A percentile compares a stretch with the other conserved stretches of the same genome.
These are phyloP conservation scores for Trypanosoma boissoni DNA, from an alignment of 208 protist genomes.

Conservation along the genomic window DNA sequence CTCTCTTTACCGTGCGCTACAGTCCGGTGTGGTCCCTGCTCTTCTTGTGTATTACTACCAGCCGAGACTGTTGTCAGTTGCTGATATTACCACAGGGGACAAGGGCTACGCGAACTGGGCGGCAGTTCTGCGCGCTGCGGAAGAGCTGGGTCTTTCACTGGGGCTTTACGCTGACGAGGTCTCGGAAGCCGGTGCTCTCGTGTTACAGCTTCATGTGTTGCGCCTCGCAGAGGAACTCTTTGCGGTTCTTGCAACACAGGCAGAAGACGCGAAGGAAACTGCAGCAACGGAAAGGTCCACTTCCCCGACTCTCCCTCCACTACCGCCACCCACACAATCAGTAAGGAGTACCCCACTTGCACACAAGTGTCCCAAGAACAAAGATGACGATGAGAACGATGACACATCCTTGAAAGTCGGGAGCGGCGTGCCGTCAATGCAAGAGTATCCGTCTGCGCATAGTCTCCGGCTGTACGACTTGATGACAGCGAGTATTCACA, in stretches of 20 bases:
- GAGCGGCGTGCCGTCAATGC: neutral
- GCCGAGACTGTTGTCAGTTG: slow-evolving; percentile 37
- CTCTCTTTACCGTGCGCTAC: slow-evolving; percentile 23
- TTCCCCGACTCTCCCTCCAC: too few relatives aligned
- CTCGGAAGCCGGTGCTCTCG: slow-evolving; percentile 29
- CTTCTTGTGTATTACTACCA: slow-evolving; percentile 58
- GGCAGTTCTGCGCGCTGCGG: slow-evolving; percentile 22
- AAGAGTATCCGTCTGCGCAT: slow-evolving; percentile 15
- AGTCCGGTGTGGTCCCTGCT: slow-evolving; percentile 39
- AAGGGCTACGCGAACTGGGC: slow-evolving; percentile 20
- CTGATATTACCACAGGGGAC: slow-evolving; percentile 7
- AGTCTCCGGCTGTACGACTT: slow-evolving; percentile 26
- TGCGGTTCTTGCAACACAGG: slow-evolving; percentile 56
- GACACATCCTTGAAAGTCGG: neutral
- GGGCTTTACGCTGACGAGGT: slow-evolving; percentile 55
- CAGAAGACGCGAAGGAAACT: slow-evolving; percentile 43
- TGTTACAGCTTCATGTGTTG: slow-evolving; percentile 72
- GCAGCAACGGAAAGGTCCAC: too few relatives aligned
- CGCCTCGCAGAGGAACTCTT: slow-evolving; percentile 68
- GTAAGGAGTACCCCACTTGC: too few relatives aligned
- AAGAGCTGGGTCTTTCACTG: slow-evolving; percentile 43
- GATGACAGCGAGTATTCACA: slow-evolving; percentile 25
- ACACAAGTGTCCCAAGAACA: too few relatives aligned
- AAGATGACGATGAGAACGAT: neutral
- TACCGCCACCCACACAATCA: too few relatives aligned